phyloP scores from a whole-genome alignment of 768 basidiomycete genomes.

The Xanthoconium purpureum region DNA sequence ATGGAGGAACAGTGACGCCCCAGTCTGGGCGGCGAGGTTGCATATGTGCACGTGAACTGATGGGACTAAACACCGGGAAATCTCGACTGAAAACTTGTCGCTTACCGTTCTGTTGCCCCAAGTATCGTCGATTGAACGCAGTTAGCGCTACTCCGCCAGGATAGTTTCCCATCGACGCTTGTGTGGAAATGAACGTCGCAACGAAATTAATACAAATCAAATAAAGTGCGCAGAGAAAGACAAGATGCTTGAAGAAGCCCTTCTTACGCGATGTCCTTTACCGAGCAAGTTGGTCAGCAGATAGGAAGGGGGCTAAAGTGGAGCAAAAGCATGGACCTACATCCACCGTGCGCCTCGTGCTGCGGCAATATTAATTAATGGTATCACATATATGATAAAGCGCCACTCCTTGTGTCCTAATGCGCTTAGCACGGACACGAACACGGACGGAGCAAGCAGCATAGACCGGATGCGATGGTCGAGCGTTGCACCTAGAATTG shows the following conservation, averaged over 20 bases:
- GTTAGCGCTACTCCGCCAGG: conserved; percentile 80
- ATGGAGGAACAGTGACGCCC: conserved; percentile 85
- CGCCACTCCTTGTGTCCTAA: conserved; percentile 98
- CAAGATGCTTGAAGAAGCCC: conserved; percentile 43
- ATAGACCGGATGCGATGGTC: conserved; percentile 52
- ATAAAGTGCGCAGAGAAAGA: conserved; percentile 44
- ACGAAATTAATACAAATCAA: conserved; percentile 52
- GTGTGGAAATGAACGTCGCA: conserved; percentile 50
- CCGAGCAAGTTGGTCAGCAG: background rate
- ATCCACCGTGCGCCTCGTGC: conserved; percentile 61
- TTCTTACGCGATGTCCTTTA: conserved; percentile 49
- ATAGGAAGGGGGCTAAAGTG: background rate
- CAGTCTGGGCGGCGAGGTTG: conserved; percentile 85
- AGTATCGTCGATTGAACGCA: conserved; percentile 54
- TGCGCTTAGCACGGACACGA: conserved; percentile 63
- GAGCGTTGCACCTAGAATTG: conserved; percentile 46
- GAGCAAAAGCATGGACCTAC: conserved; percentile 41
- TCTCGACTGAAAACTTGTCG: background rate
- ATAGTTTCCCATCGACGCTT: conserved; percentile 74
- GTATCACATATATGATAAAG: conserved; percentile 86
- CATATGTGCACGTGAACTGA: conserved; percentile 73
- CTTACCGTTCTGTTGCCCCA: conserved; percentile 32
- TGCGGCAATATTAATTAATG: conserved; percentile 76
- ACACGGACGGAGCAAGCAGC: conserved; percentile 49
- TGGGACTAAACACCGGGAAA: background rate